phyloP scores from a whole-genome alignment of 2,329 filamentous ascomycete species.

The Lasiodiplodia gonubiensis region DNA sequence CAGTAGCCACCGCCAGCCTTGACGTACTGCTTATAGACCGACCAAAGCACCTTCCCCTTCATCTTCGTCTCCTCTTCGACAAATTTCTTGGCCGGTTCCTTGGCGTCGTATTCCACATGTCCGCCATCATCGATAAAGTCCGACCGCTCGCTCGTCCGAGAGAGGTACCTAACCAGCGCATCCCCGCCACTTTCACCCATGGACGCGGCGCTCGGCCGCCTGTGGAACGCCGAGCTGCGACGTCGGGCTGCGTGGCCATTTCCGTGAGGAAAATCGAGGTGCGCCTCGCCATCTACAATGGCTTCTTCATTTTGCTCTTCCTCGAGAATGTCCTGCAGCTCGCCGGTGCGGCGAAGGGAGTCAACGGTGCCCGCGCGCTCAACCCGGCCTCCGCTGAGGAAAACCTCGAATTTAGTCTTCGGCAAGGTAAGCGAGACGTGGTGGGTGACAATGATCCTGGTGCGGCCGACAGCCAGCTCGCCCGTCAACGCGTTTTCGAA shows the following conservation, averaged over 20 bases:
- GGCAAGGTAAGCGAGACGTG: slow-evolving; percentile 75
- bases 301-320: slow-evolving; percentile 53
- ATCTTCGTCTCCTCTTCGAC: slow-evolving; percentile 77
- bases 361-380: slow-evolving; percentile 68
- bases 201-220: not conserved
- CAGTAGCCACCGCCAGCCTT: slow-evolving; percentile 67
- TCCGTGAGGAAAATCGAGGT: slow-evolving; percentile 37
- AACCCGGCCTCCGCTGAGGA: slow-evolving; percentile 71
- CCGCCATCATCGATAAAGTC: slow-evolving; percentile 31
- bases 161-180: not conserved
- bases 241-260: slow-evolving; percentile 45
- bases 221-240: slow-evolving; percentile 16
- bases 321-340: slow-evolving; percentile 50
- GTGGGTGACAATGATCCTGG: slow-evolving; percentile 80
- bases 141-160: slow-evolving; percentile 26
- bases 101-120: slow-evolving; percentile 41
- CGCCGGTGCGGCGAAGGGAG: slow-evolving; percentile 56
- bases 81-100: slow-evolving; percentile 66
- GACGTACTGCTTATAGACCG: slow-evolving; percentile 72
- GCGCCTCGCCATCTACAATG: slow-evolving; percentile 43
- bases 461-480: slow-evolving; percentile 70
- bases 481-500: slow-evolving; percentile 78
- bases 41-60: slow-evolving; percentile 69
- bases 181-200: slow-evolving; percentile 6
- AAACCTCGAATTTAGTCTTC: slow-evolving; percentile 74